Percentiles rank a stretch among this genome's conserved stretches.
Evolutionary conservation across 805 yeast species (phyloP).

Genomic region (Sporopachydermia quercuum): DNA sequence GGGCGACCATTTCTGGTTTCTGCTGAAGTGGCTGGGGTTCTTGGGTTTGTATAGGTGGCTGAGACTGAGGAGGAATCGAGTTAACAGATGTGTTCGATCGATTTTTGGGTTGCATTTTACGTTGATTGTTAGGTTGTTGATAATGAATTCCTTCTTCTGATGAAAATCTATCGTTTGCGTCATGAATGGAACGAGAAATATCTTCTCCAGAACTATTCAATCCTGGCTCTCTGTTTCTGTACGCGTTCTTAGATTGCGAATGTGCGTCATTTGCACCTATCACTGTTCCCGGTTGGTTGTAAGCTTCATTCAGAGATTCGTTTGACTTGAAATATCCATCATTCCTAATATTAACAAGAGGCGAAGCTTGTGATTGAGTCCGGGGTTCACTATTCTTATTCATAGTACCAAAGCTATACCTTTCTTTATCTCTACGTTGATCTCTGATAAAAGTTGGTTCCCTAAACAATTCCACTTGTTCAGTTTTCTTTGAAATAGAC

Average conservation of each 20-base stretch:
- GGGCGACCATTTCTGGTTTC: background rate
- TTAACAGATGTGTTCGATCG: background rate
- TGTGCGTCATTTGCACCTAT: background rate
- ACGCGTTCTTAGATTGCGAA: background rate
- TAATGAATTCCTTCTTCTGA: background rate
- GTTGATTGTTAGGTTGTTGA: background rate
- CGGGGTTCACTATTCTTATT: background rate
- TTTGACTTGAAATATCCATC: too few relatives aligned
- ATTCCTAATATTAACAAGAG: too few relatives aligned
- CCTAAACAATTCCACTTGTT: background rate
- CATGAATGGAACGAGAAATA: too few relatives aligned
- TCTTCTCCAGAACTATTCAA: background rate
- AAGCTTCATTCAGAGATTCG: too few relatives aligned
- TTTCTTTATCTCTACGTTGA: background rate
- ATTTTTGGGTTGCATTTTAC: background rate
- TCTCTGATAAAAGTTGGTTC: background rate
- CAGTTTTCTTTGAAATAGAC: too few relatives aligned
- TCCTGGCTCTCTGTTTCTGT: too few relatives aligned
- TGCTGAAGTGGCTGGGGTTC: background rate
- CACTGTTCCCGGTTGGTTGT: too few relatives aligned
- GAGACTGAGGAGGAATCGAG: background rate
- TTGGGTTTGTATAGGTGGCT: background rate
- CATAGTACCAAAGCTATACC: background rate
- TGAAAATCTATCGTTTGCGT: background rate
- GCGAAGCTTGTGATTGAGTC: background rate